Percentiles rank a stretch among this genome's conserved stretches.
Conservation (phyloP, 2,329 filamentous ascomycete species). For the Hymenoscyphus scutula region DNA sequence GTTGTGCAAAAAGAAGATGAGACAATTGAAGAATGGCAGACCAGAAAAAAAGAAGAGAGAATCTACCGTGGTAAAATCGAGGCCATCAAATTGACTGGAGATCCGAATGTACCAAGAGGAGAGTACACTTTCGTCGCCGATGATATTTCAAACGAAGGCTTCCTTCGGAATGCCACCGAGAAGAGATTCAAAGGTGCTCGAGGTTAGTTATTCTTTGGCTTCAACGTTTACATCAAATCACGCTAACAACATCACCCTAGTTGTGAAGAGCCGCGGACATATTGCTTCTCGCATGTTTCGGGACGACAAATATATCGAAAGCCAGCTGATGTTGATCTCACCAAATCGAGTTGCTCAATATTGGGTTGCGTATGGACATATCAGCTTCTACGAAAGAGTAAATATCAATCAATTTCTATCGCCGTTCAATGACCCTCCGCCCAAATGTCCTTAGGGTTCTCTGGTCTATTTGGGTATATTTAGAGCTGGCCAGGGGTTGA, state of each 20-base stretch:
- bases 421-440: slow-evolving; percentile 21
- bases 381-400: slow-evolving; percentile 60
- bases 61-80: slow-evolving; percentile 68
- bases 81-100: slow-evolving; percentile 88
- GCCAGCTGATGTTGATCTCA: slow-evolving; percentile 75
- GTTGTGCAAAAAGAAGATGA: slow-evolving; percentile 44
- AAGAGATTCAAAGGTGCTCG: slow-evolving; percentile 69
- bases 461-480: not conserved
- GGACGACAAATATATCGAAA: slow-evolving; percentile 69
- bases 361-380: slow-evolving; percentile 65
- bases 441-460: not conserved
- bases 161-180: slow-evolving; percentile 63
- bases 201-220: slow-evolving; percentile 5
- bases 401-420: slow-evolving; percentile 52
- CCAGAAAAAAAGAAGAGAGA: slow-evolving; percentile 45
- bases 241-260: not conserved
- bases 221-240: not conserved
- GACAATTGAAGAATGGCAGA: slow-evolving; percentile 45
- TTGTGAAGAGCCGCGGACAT: slow-evolving; percentile 53
- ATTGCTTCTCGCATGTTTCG: slow-evolving; percentile 71
- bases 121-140: slow-evolving; percentile 78
- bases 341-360: slow-evolving; percentile 76
- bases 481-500: not conserved
- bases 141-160: slow-evolving; percentile 68
- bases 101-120: slow-evolving; percentile 84